Base-by-base conservation (phyloP, 176 grass and related monocot genomes). In the Oryza coarctata region DNA sequence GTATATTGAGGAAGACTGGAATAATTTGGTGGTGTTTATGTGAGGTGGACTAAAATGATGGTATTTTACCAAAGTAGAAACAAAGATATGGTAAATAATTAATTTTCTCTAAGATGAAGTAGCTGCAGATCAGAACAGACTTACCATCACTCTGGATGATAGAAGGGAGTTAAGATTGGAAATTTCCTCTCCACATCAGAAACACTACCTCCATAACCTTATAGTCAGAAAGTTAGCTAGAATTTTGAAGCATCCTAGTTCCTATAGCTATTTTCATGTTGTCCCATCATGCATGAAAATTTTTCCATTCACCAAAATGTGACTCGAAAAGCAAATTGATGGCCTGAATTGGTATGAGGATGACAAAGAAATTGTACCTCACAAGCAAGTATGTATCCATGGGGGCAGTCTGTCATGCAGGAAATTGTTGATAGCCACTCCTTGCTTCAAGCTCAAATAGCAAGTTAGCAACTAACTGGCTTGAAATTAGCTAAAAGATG, bases 401-500 rank as follows among this genome's bases (percentile, higher is more conserved):
- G 17, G n/a, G n/a, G 60, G 30, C 18, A 32, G 41, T 35, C 39
- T 40, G 61, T 3, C 65, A 9, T 52, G 18, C 41, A 77, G 33
- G 34, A 65, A 73, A 55, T 32, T 73, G 43, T 2, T 20, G 10
- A 39, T 20, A 31, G 23, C 66, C 9, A 52, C 50, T 29, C 26
- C 29, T 66, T 9, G 64, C 6, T 32, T 9, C 39, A 26, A 57
- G 3, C 26, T 26, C 66, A 74, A 32, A 28, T 11, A 68, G 34
- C 60, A 73, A 83, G 22, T 26, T 10, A 79, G 43, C 44, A 60
- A 74, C 27, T 26, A 29, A 20, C 11, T 41, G 73, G 39, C 33
- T 72, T 73, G 29, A 12, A n/a, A 60, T 50, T 28, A 83, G 23
- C 38, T 65, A 75, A 31, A 89, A 69, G 12, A 79, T 62, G 17